These are phyloP conservation scores for Parmelia sp. DNA, from an alignment of 495 filamentous ascomycete genomes.

Conservation along the genomic window DNA sequence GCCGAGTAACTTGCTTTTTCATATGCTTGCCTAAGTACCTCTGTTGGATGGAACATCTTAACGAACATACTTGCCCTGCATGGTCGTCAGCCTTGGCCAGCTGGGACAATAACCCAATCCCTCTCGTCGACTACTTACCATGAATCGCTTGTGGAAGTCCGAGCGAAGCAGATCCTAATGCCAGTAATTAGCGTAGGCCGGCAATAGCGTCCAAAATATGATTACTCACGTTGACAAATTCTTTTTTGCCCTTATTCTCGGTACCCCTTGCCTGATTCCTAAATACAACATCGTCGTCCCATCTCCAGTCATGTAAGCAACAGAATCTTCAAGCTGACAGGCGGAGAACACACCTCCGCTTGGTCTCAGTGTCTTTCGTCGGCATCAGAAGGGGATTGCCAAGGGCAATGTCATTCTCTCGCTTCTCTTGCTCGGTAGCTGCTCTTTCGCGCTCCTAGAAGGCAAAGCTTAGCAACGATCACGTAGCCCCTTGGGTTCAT, in stretches of 20 bases:
- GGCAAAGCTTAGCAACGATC: slow-evolving; percentile 7
- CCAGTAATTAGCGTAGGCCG: slow-evolving; percentile 24
- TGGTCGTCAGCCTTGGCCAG: slow-evolving; percentile 31
- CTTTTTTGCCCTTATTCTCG: slow-evolving; percentile 83
- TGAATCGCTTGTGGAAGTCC: slow-evolving; percentile 97
- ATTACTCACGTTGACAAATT: slow-evolving; percentile 83
- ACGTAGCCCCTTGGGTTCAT: neutral
- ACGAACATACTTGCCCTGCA: slow-evolving; percentile 63
- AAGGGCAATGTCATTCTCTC: slow-evolving; percentile 80
- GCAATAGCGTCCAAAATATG: neutral
- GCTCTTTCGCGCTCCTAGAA: slow-evolving; percentile 64
- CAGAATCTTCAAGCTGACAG: too few relatives aligned
- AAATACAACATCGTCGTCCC: slow-evolving; percentile 99
- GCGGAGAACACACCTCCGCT: slow-evolving; percentile 44
- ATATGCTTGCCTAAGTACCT: neutral
- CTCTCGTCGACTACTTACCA: slow-evolving; percentile 52
- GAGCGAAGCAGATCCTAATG: slow-evolving; percentile 78
- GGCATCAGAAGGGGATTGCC: slow-evolving; percentile 89
- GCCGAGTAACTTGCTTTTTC: neutral
- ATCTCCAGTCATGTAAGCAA: slow-evolving; percentile 50
- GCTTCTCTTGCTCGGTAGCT: slow-evolving; percentile 69
- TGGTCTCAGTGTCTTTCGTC: slow-evolving; percentile 61
- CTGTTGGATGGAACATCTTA: slow-evolving; percentile 29
- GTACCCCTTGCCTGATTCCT: slow-evolving; percentile 97
- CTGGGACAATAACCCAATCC: neutral